These are phyloP conservation scores for Schoenoplectus tabernaemontani DNA, from an alignment of 202 grass and related monocot genomes.

Conservation along the genomic window DNA sequence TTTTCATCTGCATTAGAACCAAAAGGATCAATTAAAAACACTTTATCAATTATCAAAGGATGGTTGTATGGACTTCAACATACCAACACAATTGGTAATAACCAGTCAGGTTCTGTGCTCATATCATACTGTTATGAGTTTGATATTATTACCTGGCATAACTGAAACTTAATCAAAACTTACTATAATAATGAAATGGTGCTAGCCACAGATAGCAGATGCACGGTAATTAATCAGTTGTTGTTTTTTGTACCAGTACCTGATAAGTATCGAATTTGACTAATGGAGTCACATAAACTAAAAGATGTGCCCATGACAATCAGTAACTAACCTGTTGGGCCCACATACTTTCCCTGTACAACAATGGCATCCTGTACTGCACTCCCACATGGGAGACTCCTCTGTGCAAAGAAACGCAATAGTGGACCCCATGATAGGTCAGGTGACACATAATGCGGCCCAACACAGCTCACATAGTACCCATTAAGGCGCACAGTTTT, in stretches of 20 bases:
- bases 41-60: neutral
- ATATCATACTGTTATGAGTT: neutral
- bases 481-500: slow-evolving; percentile 58
- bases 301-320: neutral
- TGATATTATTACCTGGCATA: neutral
- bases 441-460: slow-evolving; percentile 28
- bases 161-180: neutral
- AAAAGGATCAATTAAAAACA: neutral
- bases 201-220: neutral
- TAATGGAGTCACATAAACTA: neutral
- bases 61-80: neutral
- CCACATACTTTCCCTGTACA: slow-evolving; percentile 30
- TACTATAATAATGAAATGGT: neutral
- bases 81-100: neutral
- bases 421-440: slow-evolving; percentile 50
- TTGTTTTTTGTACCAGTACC: neutral
- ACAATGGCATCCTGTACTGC: slow-evolving; percentile 30
- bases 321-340: neutral
- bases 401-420: slow-evolving; percentile 54
- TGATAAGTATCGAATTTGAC: neutral
- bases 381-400: slow-evolving; percentile 40
- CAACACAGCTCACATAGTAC: slow-evolving; percentile 57
- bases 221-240: neutral
- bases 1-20: neutral
- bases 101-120: neutral